Evolutionary conservation across 768 basidiomycete genomes (phyloP).

Genomic region (Hemileccinum rubropunctum): DNA sequence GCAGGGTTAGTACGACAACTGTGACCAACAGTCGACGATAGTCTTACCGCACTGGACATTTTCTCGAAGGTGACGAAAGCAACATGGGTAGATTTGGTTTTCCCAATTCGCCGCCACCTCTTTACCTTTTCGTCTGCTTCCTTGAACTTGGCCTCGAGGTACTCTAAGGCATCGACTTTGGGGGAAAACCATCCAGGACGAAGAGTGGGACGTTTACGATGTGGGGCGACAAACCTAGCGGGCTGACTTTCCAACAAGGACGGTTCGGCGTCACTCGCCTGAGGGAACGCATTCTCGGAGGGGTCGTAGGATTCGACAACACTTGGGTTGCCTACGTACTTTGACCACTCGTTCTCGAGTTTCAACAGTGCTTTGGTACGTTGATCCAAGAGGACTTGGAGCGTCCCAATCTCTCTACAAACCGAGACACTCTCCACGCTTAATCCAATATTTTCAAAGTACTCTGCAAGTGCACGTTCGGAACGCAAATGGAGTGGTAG

Average conservation of each 20-base stretch:
- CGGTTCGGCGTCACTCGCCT: constrained; percentile 48
- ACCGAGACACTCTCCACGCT: constrained; percentile 91
- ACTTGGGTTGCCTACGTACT: constrained; percentile 93
- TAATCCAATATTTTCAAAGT: constrained; percentile 87
- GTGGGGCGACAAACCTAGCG: constrained; percentile 65
- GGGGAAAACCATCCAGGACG: constrained; percentile 70
- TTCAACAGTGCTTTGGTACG: constrained; percentile 77
- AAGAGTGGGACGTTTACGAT: constrained; percentile 71
- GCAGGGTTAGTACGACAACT: not conserved
- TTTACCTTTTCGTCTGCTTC: constrained; percentile 83
- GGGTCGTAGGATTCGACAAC: constrained; percentile 80
- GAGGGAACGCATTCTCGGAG: constrained; percentile 49
- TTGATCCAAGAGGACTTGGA: constrained; percentile 71
- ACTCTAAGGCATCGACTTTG: constrained; percentile 88
- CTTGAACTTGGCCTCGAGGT: constrained; percentile 75
- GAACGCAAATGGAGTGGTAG: constrained; percentile 83
- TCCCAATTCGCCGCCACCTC: constrained; percentile 64
- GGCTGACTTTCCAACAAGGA: constrained; percentile 53
- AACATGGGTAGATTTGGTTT: constrained; percentile 75
- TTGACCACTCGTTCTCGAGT: constrained; percentile 83
- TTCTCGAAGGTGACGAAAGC: constrained; percentile 98
- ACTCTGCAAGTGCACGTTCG: constrained; percentile 84
- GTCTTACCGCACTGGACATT: constrained; percentile 83
- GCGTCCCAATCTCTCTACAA: constrained; percentile 73
- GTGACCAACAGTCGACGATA: not conserved